Conservation (phyloP, 164 flowering plant species). For the Nelumbo lutea region DNA sequence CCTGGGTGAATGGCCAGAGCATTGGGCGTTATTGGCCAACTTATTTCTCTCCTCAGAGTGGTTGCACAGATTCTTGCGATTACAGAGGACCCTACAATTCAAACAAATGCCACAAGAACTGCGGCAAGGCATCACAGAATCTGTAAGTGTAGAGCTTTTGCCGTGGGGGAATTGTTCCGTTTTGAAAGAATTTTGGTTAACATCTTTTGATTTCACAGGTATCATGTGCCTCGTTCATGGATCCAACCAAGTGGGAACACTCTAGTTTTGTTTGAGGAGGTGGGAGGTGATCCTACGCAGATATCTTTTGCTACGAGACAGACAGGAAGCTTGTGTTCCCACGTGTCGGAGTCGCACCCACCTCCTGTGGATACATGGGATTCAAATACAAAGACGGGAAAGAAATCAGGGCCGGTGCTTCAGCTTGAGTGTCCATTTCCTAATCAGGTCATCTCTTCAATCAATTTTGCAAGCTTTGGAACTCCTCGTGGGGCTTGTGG, state of each 20-base stretch:
- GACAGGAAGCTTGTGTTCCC: constrained; percentile 50
- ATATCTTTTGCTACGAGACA: constrained; percentile 53
- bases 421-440: constrained; percentile 62
- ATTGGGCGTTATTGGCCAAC: constrained; percentile 97
- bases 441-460: constrained; percentile 63
- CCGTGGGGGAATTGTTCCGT: not conserved
- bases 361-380: constrained; percentile 67
- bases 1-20: constrained; percentile 98
- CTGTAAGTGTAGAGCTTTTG: constrained; percentile 38
- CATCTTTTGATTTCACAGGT: constrained; percentile 36
- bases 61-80: constrained; percentile 63
- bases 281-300: constrained; percentile 78
- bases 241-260: constrained; percentile 57
- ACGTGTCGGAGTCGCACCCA: constrained; percentile 70
- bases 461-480: constrained; percentile 93
- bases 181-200: constrained; percentile 1
- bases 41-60: constrained; percentile 40
- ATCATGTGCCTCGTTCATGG: constrained; percentile 92
- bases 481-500: constrained; percentile 82
- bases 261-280: constrained; percentile 84
- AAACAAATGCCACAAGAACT: constrained; percentile 69
- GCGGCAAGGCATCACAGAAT: constrained; percentile 82
- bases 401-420: constrained; percentile 42
- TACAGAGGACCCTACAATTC: constrained; percentile 63
- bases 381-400: constrained; percentile 24